These are phyloP conservation scores for Skeletonema menzelii DNA, from an alignment of 108 stramenopile species.

Conservation along the genomic window DNA sequence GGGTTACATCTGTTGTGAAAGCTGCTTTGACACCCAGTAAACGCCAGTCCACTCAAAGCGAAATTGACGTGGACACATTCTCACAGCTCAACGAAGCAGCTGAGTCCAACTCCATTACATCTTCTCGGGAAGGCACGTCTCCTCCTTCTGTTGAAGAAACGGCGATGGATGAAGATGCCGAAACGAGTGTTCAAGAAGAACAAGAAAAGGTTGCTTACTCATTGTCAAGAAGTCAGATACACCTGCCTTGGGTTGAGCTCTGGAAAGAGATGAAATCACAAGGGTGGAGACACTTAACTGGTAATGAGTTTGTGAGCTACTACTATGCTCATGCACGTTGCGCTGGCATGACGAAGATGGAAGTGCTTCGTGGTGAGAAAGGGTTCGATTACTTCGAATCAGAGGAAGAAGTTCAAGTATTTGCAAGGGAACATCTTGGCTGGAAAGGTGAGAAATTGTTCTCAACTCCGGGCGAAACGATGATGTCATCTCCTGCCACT, in stretches of 20 bases:
- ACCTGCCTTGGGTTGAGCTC: slow-evolving; percentile 15
- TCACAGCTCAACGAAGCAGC: neutral
- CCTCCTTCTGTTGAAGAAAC: slow-evolving; percentile 24
- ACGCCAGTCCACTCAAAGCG: neutral
- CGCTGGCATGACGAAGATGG: slow-evolving; percentile 11
- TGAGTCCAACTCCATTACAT: neutral
- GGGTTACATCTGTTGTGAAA: neutral
- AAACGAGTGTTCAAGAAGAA: slow-evolving; percentile 16
- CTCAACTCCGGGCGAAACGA: neutral
- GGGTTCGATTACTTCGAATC: slow-evolving; percentile 30
- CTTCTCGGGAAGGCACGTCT: neutral
- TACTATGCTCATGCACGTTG: slow-evolving; percentile 10
- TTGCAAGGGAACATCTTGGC: slow-evolving; percentile 18
- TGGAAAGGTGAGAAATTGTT: slow-evolving; percentile 13
- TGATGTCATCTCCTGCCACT: neutral
- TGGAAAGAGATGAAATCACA: slow-evolving; percentile 15
- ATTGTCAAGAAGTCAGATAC: slow-evolving; percentile 10
- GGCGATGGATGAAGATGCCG: slow-evolving; percentile 20
- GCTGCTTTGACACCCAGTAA: neutral
- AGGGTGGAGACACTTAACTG: neutral
- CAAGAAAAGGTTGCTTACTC: neutral
- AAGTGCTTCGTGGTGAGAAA: slow-evolving; percentile 10
- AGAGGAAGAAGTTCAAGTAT: slow-evolving; percentile 1
- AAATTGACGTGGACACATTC: neutral
- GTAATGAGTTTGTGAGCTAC: slow-evolving; percentile 1